Evolutionary conservation across 257 asterid species (phyloP).

Genomic region (Haberlea rhodopensis): DNA sequence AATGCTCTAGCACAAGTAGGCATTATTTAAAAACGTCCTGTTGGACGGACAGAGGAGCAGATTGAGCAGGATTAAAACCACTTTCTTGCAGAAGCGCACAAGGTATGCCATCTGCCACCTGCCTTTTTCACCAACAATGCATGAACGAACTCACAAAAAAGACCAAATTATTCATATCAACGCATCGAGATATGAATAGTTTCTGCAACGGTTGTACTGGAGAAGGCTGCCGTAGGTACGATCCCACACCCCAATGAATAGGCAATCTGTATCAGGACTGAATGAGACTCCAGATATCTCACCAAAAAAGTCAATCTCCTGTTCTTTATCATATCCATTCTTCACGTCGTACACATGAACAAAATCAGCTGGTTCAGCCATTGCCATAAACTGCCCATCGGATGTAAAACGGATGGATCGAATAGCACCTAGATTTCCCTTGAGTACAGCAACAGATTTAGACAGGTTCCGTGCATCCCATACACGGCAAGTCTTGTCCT

Average conservation of each 20-base stretch:
- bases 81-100: slow-evolving; percentile 2
- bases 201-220: slow-evolving; percentile 54
- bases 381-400: slow-evolving; percentile 65
- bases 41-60: slow-evolving; percentile 11
- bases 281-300: slow-evolving; percentile 68
- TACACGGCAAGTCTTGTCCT: slow-evolving; percentile 68
- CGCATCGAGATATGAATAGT: slow-evolving; percentile 46
- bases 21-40: slow-evolving; percentile 30
- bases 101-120: slow-evolving; percentile 12
- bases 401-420: slow-evolving; percentile 67
- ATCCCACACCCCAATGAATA: slow-evolving; percentile 69
- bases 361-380: slow-evolving; percentile 56
- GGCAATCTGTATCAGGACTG: slow-evolving; percentile 64
- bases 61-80: neutral
- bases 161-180: slow-evolving; percentile 28
- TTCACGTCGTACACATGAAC: slow-evolving; percentile 65
- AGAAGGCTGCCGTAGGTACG: slow-evolving; percentile 71
- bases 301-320: slow-evolving; percentile 68
- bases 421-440: slow-evolving; percentile 71
- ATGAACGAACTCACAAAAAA: slow-evolving; percentile 14
- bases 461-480: slow-evolving; percentile 67
- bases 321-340: slow-evolving; percentile 54
- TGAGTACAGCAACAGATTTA: slow-evolving; percentile 51
- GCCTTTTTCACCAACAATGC: slow-evolving; percentile 13
- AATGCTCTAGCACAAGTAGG: slow-evolving; percentile 17